phyloP scores from a whole-genome alignment of 1,139 yeast genomes.

The Blastobotrys aristatus region DNA sequence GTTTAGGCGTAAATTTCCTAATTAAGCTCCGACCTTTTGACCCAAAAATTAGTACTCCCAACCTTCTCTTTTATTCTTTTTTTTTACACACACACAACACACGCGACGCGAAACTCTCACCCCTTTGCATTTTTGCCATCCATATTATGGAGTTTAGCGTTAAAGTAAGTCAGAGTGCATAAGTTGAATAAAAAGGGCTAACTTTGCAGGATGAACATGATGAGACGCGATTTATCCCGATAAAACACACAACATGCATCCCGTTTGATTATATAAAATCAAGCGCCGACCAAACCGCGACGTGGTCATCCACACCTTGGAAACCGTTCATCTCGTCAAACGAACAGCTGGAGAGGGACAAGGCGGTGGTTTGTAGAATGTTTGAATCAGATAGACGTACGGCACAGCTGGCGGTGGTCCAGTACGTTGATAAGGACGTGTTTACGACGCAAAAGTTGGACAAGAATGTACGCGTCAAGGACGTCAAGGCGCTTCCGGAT shows the following conservation, averaged over 20 bases:
- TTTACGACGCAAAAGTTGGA: slow-evolving; percentile 22
- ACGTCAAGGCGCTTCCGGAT: slow-evolving; percentile 17
- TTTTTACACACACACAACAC: not conserved
- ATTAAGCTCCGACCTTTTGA: slow-evolving; percentile 28
- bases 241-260: not conserved
- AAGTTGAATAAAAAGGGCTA: too few relatives aligned
- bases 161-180: too few relatives aligned
- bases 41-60: slow-evolving; percentile 12
- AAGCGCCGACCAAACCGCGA: not conserved
- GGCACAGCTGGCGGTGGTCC: slow-evolving; percentile 17
- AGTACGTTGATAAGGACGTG: slow-evolving; percentile 16
- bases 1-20: slow-evolving; percentile 42
- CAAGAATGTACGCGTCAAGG: slow-evolving; percentile 20
- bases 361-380: slow-evolving; percentile 7
- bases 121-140: not conserved
- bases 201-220: not conserved
- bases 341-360: not conserved
- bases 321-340: slow-evolving; percentile 3
- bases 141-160: slow-evolving; percentile 1
- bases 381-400: slow-evolving; percentile 6
- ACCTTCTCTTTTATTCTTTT: too few relatives aligned
- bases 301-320: slow-evolving; percentile 8
- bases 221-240: slow-evolving; percentile 1
- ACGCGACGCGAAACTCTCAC: too few relatives aligned
- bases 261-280: slow-evolving; percentile 2